phyloP scores from a whole-genome alignment of 2,329 filamentous ascomycete genomes.

The Dendrostoma leiphaemia region DNA sequence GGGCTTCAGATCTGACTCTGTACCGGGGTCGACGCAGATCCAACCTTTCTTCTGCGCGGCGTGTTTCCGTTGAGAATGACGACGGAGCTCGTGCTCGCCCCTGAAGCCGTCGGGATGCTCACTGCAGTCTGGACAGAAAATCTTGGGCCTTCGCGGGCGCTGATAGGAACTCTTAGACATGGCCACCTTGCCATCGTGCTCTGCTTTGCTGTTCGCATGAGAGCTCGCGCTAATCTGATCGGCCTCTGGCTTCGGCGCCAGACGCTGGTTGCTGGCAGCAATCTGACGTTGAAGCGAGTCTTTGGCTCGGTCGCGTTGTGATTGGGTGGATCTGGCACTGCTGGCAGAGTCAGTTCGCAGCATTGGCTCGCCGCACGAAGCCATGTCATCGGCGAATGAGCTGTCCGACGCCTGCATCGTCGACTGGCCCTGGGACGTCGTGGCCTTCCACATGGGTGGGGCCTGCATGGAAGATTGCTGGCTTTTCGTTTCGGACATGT shows the following conservation, averaged over 20 bases:
- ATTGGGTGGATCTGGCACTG: constrained; percentile 45
- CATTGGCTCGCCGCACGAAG: constrained; percentile 24
- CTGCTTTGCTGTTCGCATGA: constrained; percentile 25
- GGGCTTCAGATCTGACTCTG: constrained; percentile 44
- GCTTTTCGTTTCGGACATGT: neutral
- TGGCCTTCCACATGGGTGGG: constrained; percentile 8
- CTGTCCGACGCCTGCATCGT: constrained; percentile 1
- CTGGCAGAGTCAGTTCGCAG: constrained; percentile 49
- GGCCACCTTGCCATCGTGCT: constrained; percentile 41
- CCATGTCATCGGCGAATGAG: constrained; percentile 41
- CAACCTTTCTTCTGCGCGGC: constrained; percentile 52
- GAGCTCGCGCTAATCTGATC: constrained; percentile 26
- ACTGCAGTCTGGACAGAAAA: constrained; percentile 68
- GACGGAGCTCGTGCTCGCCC: constrained; percentile 77
- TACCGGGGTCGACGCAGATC: constrained; percentile 56
- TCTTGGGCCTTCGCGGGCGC: constrained; percentile 69
- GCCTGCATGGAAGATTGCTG: neutral
- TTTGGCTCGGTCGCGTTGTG: constrained; percentile 45
- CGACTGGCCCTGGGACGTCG: constrained; percentile 2
- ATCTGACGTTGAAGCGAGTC: constrained; percentile 47
- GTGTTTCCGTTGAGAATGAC: constrained; percentile 68
- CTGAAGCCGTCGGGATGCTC: constrained; percentile 77
- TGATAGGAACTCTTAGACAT: constrained; percentile 45
- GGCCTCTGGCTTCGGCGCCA: constrained; percentile 45
- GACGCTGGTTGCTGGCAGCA: constrained; percentile 27